Conservation (phyloP, 2,329 filamentous ascomycete genomes). For the Aureobasidium sp. region DNA sequence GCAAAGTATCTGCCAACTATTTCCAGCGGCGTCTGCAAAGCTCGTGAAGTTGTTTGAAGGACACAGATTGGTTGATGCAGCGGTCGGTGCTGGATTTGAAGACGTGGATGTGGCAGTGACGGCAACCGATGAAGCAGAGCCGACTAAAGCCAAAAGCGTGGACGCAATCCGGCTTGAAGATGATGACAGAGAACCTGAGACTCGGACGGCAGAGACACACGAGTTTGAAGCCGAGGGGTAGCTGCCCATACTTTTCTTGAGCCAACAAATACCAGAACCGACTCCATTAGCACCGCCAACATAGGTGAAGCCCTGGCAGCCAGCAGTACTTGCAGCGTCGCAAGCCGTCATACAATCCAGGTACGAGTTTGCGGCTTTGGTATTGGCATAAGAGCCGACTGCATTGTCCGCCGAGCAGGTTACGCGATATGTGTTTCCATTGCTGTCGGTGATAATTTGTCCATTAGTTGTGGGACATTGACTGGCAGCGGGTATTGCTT, state of each 20-base stretch:
- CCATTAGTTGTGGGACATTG: slow-evolving; percentile 22
- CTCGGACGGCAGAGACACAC: slow-evolving; percentile 15
- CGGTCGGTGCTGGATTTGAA: slow-evolving; percentile 14
- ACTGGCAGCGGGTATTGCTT: slow-evolving; percentile 7
- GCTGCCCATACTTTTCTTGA: slow-evolving; percentile 20
- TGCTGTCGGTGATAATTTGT: slow-evolving; percentile 21
- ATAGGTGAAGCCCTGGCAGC: slow-evolving; percentile 19
- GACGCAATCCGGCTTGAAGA: slow-evolving; percentile 16
- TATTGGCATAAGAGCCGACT: slow-evolving; percentile 16
- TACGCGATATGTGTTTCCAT: slow-evolving; percentile 11
- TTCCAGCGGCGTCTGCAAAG: background rate
- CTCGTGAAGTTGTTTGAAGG: slow-evolving; percentile 4
- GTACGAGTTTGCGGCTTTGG: slow-evolving; percentile 17
- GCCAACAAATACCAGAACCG: slow-evolving; percentile 21
- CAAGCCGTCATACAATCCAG: slow-evolving; percentile 19
- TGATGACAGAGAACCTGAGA: background rate
- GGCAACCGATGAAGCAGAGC: background rate
- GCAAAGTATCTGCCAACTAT: slow-evolving; percentile 8
- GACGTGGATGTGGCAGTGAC: background rate
- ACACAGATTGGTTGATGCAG: background rate
- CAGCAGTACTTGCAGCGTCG: slow-evolving; percentile 14
- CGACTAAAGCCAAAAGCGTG: background rate
- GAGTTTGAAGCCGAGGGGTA: slow-evolving; percentile 14
- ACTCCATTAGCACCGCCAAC: slow-evolving; percentile 21
- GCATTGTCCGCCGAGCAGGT: slow-evolving; percentile 16